Conservation (phyloP, 805 yeast species). For the Barnettozyma populi region DNA sequence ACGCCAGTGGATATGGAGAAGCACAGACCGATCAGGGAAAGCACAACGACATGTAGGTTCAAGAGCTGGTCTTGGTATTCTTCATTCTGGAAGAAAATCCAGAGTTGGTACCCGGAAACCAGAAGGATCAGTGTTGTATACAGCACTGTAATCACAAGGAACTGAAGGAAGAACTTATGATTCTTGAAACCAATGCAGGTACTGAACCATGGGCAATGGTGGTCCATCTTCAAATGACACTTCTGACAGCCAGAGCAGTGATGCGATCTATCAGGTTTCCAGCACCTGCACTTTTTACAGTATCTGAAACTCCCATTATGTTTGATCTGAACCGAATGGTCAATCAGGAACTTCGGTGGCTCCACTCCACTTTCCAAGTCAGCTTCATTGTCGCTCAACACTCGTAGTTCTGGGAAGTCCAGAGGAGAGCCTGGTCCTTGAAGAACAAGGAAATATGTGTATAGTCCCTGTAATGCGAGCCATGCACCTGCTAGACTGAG, state of each 20-base stretch:
- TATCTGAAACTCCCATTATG: slow-evolving; percentile 61
- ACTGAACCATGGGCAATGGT: slow-evolving; percentile 94
- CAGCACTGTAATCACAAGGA: slow-evolving; percentile 48
- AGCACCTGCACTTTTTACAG: slow-evolving; percentile 63
- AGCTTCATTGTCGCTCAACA: slow-evolving; percentile 18
- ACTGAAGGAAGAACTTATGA: slow-evolving; percentile 76
- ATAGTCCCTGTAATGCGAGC: slow-evolving; percentile 35
- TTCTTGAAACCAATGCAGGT: slow-evolving; percentile 79
- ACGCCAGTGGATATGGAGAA: slow-evolving; percentile 51
- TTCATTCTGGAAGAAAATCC: slow-evolving; percentile 40
- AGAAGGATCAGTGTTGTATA: slow-evolving; percentile 40
- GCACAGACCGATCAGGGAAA: slow-evolving; percentile 47
- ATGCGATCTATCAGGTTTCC: slow-evolving; percentile 84
- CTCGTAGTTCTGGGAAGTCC: slow-evolving; percentile 42
- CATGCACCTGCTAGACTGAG: slow-evolving; percentile 24
- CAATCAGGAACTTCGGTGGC: slow-evolving; percentile 39
- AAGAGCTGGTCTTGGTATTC: slow-evolving; percentile 38
- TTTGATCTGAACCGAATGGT: slow-evolving; percentile 40
- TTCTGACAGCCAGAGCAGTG: slow-evolving; percentile 71
- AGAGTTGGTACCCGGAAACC: slow-evolving; percentile 38
- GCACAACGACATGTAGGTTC: slow-evolving; percentile 54
- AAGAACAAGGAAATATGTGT: slow-evolving; percentile 49
- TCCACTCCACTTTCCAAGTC: slow-evolving; percentile 23
- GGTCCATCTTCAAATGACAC: slow-evolving; percentile 86
- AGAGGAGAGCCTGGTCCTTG: slow-evolving; percentile 64